phyloP scores from a whole-genome alignment of 371 early-diverging fungal species.

The Apophysomyces variabilis region DNA sequence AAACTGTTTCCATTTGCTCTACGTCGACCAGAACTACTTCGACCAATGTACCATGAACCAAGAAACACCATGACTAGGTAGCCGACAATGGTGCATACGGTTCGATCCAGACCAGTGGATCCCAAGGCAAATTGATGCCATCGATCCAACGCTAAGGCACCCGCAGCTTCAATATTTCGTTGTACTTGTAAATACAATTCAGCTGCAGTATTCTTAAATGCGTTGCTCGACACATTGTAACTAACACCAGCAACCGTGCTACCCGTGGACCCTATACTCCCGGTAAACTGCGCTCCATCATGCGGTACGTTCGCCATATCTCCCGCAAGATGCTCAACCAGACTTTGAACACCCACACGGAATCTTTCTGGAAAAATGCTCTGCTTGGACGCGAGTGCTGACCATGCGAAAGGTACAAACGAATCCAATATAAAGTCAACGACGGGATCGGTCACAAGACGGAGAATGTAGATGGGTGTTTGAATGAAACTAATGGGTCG shows the following conservation, averaged over 20 bases:
- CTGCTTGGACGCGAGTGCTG: conserved; percentile 13
- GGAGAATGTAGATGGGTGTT: conserved; percentile 53
- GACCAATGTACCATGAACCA: conserved; percentile 57
- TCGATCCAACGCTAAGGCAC: conserved; percentile 25
- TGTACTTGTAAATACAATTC: conserved; percentile 18
- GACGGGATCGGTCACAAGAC: conserved; percentile 57
- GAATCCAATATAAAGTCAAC: conserved; percentile 57
- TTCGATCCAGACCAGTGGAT: conserved; percentile 46
- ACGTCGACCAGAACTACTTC: conserved; percentile 21
- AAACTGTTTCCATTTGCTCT: conserved; percentile 27
- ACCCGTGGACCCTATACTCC: neutral
- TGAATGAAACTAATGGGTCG: conserved; percentile 51
- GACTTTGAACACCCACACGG: conserved; percentile 10
- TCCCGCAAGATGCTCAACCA: conserved; percentile 1
- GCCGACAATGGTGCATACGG: conserved; percentile 52
- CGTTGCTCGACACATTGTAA: neutral
- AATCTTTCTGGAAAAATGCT: conserved; percentile 18
- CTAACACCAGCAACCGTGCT: neutral
- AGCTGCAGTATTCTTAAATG: neutral
- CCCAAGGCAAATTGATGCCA: conserved; percentile 59
- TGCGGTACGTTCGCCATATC: neutral
- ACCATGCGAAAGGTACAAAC: conserved; percentile 32
- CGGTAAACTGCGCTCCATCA: neutral
- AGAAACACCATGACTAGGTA: conserved; percentile 49
- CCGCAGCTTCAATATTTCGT: conserved; percentile 24